A percentile compares a stretch with the other conserved stretches of the same genome.
phyloP scores from a whole-genome alignment of 129 eudicot species.

The Pittosporum tobira region DNA sequence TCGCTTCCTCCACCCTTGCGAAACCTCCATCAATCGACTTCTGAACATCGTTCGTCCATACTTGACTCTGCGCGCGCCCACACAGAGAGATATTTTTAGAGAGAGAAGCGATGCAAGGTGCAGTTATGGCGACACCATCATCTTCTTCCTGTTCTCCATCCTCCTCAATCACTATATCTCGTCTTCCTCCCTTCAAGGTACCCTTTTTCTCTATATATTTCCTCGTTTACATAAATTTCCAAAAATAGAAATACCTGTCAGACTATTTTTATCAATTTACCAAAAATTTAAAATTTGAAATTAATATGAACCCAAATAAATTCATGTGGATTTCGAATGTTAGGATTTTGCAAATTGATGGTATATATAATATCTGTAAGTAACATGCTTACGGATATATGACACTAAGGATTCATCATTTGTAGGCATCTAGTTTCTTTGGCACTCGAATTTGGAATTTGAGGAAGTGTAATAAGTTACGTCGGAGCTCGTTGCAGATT shows the following conservation, averaged over 20 bases:
- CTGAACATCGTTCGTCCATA: background rate
- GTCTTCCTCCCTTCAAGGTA: slow-evolving; percentile 38
- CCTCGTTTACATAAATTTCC: background rate
- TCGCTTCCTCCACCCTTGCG: too few species aligned
- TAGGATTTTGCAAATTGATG: too few species aligned
- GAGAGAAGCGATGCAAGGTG: slow-evolving; percentile 28
- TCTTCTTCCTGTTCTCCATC: slow-evolving; percentile 40
- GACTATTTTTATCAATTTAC: too few species aligned
- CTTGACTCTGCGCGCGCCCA: background rate
- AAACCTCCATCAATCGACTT: too few species aligned
- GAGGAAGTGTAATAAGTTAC: slow-evolving; percentile 12
- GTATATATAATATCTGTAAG: background rate
- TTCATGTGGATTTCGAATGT: too few species aligned
- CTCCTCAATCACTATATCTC: slow-evolving; percentile 15
- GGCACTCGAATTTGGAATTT: slow-evolving; percentile 28
- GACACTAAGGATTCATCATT: background rate
- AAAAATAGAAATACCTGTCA: too few species aligned
- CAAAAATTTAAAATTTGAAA: too few species aligned
- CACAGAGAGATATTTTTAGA: background rate
- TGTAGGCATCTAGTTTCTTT: slow-evolving; percentile 33
- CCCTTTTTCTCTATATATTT: background rate
- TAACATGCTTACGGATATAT: background rate
- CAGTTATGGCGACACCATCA: slow-evolving; percentile 38
- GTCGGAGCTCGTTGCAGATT: slow-evolving; percentile 19
- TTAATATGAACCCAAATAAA: too few species aligned